These are phyloP conservation scores for Nidularia sp. DNA, from an alignment of 768 basidiomycete genomes.

Conservation along the genomic window DNA sequence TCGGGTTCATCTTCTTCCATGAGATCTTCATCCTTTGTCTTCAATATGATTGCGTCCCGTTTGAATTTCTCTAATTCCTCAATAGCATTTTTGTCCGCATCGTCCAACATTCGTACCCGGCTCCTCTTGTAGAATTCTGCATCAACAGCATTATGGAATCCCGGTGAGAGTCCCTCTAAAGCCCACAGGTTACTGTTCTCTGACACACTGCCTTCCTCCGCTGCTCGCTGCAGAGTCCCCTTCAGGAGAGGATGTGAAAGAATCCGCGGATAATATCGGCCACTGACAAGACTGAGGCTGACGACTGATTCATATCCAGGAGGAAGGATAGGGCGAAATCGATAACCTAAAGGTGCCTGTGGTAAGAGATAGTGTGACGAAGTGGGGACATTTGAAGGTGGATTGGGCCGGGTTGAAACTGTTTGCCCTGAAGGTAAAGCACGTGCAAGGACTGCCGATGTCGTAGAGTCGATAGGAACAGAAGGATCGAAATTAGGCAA, in stretches of 20 bases:
- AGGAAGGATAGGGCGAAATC: conserved; percentile 63
- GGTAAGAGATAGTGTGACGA: conserved; percentile 43
- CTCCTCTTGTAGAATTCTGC: conserved; percentile 52
- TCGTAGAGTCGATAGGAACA: background rate
- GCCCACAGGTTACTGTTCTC: conserved; percentile 59
- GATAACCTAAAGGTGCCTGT: conserved; percentile 59
- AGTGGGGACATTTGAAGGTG: conserved; percentile 5
- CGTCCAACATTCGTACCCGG: conserved; percentile 55
- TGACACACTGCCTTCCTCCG: conserved; percentile 30
- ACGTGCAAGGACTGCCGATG: background rate
- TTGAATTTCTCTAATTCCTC: conserved; percentile 36
- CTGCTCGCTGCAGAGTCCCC: conserved; percentile 31
- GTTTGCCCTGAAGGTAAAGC: background rate
- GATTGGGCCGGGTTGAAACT: background rate
- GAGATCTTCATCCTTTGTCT: conserved; percentile 16
- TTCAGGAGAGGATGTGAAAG: conserved; percentile 60
- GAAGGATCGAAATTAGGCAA: conserved; percentile 22
- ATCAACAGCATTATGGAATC: conserved; percentile 67
- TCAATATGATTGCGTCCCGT: conserved; percentile 8
- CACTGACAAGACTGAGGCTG: conserved; percentile 68
- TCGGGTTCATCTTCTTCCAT: conserved; percentile 11
- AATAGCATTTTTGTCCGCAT: conserved; percentile 50
- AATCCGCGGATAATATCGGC: conserved; percentile 77
- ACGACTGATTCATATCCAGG: conserved; percentile 61
- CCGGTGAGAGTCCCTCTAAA: conserved; percentile 66